Evolutionary conservation across 345 rosid genomes (phyloP).

Genomic region (Dipteronia dyeriana): DNA sequence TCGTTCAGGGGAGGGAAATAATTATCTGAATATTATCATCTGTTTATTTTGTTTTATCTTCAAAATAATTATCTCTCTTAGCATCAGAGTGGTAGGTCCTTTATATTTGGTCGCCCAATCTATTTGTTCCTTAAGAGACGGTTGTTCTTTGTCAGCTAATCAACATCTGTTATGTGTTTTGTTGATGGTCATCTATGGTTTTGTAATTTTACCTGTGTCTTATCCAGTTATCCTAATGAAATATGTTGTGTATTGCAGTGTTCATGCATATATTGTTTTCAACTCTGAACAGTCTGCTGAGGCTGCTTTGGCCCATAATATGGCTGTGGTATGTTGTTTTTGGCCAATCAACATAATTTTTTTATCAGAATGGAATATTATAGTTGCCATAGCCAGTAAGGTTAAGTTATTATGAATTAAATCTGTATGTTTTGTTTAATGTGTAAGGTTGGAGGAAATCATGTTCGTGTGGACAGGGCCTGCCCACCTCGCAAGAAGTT

Average conservation of each 20-base stretch:
- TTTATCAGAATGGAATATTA: neutral
- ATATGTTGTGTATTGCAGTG: slow-evolving; percentile 49
- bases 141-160: neutral
- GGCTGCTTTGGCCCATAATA: slow-evolving; percentile 78
- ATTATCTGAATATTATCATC: too few species aligned
- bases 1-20: too few species aligned
- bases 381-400: neutral
- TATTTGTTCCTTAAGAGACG: neutral
- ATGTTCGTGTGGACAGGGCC: slow-evolving; percentile 93
- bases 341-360: neutral
- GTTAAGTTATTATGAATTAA: slow-evolving; percentile 9
- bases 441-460: slow-evolving; percentile 79
- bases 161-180: neutral
- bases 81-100: neutral
- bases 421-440: slow-evolving; percentile 5
- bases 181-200: neutral
- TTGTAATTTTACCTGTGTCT: neutral
- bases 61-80: too few species aligned
- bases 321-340: slow-evolving; percentile 75
- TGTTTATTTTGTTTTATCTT: too few species aligned
- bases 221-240: slow-evolving; percentile 15
- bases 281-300: slow-evolving; percentile 79
- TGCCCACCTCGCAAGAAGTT: slow-evolving; percentile 94
- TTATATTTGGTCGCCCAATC: neutral
- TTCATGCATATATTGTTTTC: slow-evolving; percentile 91